A percentile compares a stretch with the other conserved stretches of the same genome.
These are phyloP conservation scores for Pythium aphanidermatum DNA, from an alignment of 352 stramenopile genomes.

Conservation along the genomic window DNA sequence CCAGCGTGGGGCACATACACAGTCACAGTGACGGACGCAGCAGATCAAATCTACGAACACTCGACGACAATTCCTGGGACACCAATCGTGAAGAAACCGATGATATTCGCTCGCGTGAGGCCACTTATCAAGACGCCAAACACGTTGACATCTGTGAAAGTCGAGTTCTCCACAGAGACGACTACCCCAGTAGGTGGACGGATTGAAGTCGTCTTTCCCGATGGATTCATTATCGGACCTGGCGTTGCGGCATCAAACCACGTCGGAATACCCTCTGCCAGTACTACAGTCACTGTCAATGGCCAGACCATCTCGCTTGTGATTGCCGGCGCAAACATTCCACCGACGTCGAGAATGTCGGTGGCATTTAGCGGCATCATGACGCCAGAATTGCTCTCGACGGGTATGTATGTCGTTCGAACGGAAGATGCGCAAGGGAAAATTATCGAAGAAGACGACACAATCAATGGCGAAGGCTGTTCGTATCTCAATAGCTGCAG, in stretches of 20 bases:
- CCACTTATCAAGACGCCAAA: constrained; percentile 30
- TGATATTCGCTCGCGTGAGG: constrained; percentile 43
- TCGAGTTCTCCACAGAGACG: constrained; percentile 33
- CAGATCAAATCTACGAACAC: constrained; percentile 34
- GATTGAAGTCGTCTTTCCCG: constrained; percentile 50
- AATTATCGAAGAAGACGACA: constrained; percentile 49
- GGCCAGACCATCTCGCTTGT: constrained; percentile 26
- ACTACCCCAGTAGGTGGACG: constrained; percentile 32
- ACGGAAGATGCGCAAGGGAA: constrained; percentile 34
- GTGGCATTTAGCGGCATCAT: constrained; percentile 45
- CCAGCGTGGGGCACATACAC: constrained; percentile 34
- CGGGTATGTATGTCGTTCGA: constrained; percentile 44
- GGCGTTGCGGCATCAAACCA: constrained; percentile 22
- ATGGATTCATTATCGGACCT: constrained; percentile 25
- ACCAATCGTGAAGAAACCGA: constrained; percentile 58
- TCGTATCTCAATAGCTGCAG: constrained; percentile 78
- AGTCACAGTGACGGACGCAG: constrained; percentile 31
- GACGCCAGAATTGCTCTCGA: constrained; percentile 32
- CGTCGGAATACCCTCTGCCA: constrained; percentile 29
- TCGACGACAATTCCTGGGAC: constrained; percentile 35
- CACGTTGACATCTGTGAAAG: constrained; percentile 28
- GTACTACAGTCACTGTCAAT: constrained; percentile 22
- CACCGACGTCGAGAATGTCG: constrained; percentile 20
- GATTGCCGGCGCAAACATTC: constrained; percentile 26
- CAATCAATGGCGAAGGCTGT: constrained; percentile 53